A percentile compares a stretch with the other conserved stretches of the same genome.
These are phyloP conservation scores for Hyphopichia homilentoma DNA, from an alignment of 805 yeast genomes.

Conservation along the genomic window DNA sequence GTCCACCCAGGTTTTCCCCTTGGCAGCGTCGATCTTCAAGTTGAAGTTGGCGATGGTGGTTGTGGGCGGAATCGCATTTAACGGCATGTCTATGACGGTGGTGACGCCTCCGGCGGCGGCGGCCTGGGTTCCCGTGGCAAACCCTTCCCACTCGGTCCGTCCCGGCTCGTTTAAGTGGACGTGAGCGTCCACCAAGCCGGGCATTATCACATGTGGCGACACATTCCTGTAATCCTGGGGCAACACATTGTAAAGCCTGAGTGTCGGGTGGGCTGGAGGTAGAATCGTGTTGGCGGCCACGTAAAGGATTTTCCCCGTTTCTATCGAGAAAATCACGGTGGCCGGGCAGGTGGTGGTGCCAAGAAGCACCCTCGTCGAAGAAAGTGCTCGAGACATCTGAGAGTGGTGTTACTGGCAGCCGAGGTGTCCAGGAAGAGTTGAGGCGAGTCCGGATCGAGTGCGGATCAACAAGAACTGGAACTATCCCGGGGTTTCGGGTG, in stretches of 20 bases:
- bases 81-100: conserved; percentile 93
- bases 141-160: conserved; percentile 98
- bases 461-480: not conserved
- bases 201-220: conserved; percentile 65
- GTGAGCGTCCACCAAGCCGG: conserved; percentile 91
- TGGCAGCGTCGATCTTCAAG: conserved; percentile 73
- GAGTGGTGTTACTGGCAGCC: not conserved
- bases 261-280: conserved; percentile 33
- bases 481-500: not conserved
- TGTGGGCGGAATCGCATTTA: conserved; percentile 94
- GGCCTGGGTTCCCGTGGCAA: conserved; percentile 91
- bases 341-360: conserved; percentile 50
- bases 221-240: conserved; percentile 47
- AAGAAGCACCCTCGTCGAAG: conserved; percentile 57
- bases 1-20: conserved; percentile 84
- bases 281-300: conserved; percentile 35
- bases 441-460: not conserved
- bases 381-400: conserved; percentile 56
- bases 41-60: conserved; percentile 77
- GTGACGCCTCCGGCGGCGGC: conserved; percentile 97
- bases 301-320: conserved; percentile 51
- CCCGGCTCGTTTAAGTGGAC: conserved; percentile 97
- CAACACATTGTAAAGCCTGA: conserved; percentile 40
- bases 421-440: not conserved
- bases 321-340: conserved; percentile 57